These are phyloP conservation scores for Nothomitra cinnamomea DNA, from an alignment of 2,329 filamentous ascomycete genomes.

Conservation along the genomic window DNA sequence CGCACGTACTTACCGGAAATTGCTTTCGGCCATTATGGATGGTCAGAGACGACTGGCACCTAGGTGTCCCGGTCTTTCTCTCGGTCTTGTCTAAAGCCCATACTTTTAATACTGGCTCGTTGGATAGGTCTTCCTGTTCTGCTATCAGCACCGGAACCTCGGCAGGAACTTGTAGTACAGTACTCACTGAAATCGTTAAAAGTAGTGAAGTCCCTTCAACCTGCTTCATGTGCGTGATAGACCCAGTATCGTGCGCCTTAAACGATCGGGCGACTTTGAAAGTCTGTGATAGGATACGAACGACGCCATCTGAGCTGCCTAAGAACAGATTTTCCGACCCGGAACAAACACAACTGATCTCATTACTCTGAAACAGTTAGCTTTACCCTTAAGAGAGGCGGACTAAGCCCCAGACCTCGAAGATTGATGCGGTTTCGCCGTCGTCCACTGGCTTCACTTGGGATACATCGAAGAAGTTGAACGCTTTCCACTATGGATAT, in stretches of 20 bases:
- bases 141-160: slow-evolving; percentile 14
- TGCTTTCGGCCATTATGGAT: slow-evolving; percentile 83
- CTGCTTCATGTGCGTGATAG: slow-evolving; percentile 84
- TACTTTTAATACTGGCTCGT: slow-evolving; percentile 83
- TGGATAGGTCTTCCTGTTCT: slow-evolving; percentile 63
- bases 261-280: slow-evolving; percentile 83
- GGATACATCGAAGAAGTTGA: slow-evolving; percentile 97
- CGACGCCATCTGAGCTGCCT: slow-evolving; percentile 66
- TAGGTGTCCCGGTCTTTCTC: slow-evolving; percentile 82
- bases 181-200: slow-evolving; percentile 54
- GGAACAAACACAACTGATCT: slow-evolving; percentile 68
- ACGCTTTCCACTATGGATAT: slow-evolving; percentile 76
- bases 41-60: slow-evolving; percentile 68
- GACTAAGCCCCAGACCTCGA: slow-evolving; percentile 45
- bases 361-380: slow-evolving; percentile 28
- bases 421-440: slow-evolving; percentile 59
- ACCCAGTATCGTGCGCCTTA: slow-evolving; percentile 63
- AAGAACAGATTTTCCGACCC: slow-evolving; percentile 83
- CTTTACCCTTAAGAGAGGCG: slow-evolving; percentile 14
- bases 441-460: slow-evolving; percentile 60
- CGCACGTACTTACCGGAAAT: slow-evolving; percentile 51
- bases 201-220: slow-evolving; percentile 73
- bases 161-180: background rate
- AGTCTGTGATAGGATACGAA: slow-evolving; percentile 71
- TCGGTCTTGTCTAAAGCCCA: slow-evolving; percentile 90